Percentiles rank a stretch among this genome's conserved stretches.
Evolutionary conservation across 164 flowering plant genomes (phyloP).

Genomic region (Paratinospora sagittata): DNA sequence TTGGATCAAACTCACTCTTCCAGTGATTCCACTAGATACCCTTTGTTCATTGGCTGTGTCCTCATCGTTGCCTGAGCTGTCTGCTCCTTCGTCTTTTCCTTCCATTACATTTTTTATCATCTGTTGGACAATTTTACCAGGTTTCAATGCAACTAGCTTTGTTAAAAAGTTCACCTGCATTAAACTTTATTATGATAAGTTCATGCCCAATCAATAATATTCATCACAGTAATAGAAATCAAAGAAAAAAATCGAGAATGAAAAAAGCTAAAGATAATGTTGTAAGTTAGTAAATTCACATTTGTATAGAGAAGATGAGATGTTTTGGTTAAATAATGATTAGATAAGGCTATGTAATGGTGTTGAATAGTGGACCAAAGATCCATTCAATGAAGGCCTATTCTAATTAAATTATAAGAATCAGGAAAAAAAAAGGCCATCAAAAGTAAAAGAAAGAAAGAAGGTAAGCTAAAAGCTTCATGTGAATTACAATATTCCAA

Average conservation of each 20-base stretch:
- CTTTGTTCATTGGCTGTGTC: conserved; percentile 13
- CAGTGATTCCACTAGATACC: conserved; percentile 46
- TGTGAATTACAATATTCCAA: not conserved
- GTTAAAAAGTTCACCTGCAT: conserved; percentile 79
- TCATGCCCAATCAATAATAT: not conserved
- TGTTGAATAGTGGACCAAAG: not conserved
- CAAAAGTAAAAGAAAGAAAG: not conserved
- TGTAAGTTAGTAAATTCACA: not conserved
- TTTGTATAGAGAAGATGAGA: not conserved
- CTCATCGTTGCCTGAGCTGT: conserved; percentile 29
- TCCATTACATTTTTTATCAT: conserved; percentile 87
- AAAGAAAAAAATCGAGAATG: not conserved
- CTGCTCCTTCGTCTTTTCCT: conserved; percentile 97
- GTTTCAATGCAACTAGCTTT: conserved; percentile 82
- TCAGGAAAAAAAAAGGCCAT: not conserved
- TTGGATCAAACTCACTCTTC: conserved; percentile 49
- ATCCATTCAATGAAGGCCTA: not conserved
- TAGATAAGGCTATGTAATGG: not conserved
- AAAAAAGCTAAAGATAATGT: not conserved
- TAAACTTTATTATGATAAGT: not conserved
- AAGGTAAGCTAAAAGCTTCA: not conserved
- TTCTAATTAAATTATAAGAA: not conserved
- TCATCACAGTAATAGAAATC: not conserved
- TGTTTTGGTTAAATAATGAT: not conserved
- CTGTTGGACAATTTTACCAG: conserved; percentile 64